phyloP scores from a whole-genome alignment of 805 yeast genomes.

The Ogataea pignaliae region DNA sequence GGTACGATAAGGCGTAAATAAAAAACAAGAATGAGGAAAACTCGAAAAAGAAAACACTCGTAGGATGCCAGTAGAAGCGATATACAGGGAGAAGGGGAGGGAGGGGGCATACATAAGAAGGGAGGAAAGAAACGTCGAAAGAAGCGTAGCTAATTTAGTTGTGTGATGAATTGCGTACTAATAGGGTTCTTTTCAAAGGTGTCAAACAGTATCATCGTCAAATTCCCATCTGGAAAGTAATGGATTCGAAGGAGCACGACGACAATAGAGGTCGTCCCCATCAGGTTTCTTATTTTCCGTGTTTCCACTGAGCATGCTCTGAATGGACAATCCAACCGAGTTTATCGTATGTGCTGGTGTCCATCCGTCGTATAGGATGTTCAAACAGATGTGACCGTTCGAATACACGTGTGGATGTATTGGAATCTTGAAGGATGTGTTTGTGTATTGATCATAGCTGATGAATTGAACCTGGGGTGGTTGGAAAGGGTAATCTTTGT shows the following conservation, averaged over 20 bases:
- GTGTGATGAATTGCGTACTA: background rate
- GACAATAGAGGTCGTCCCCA: conserved; percentile 48
- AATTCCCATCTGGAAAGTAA: conserved; percentile 43
- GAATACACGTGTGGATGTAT: conserved; percentile 72
- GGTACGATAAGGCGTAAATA: background rate
- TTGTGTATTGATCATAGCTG: conserved; percentile 13
- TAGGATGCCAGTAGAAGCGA: conserved; percentile 5
- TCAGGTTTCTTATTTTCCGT: conserved; percentile 46
- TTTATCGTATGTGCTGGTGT: conserved; percentile 56
- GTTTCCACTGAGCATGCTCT: conserved; percentile 59
- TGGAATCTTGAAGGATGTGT: conserved; percentile 38
- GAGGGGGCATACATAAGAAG: background rate
- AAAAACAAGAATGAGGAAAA: background rate
- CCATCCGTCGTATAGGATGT: conserved; percentile 63
- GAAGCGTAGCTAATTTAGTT: background rate
- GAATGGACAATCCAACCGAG: conserved; percentile 51
- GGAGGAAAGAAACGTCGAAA: no score
- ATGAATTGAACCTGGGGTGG: conserved; percentile 56
- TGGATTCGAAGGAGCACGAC: conserved; percentile 56
- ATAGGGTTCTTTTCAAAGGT: background rate
- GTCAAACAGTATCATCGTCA: conserved; percentile 51
- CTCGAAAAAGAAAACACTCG: background rate
- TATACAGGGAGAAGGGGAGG: background rate
- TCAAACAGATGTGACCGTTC: conserved; percentile 75
- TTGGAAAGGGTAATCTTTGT: conserved; percentile 49